These are phyloP conservation scores for Vitellaria paradoxa DNA, from an alignment of 179 eudicot genomes.

Conservation along the genomic window DNA sequence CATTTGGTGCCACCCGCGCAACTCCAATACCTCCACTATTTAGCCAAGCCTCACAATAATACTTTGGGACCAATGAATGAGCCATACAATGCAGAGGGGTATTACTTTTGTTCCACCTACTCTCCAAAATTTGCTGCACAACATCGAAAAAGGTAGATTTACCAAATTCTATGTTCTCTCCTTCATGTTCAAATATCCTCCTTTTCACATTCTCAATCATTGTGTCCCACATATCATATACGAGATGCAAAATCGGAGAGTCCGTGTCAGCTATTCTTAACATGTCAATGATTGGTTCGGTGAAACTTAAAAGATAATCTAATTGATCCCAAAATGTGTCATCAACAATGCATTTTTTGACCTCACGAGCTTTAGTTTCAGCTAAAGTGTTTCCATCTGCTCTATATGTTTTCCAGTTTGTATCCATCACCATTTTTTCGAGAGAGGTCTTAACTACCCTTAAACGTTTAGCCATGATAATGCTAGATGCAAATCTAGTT, in stretches of 20 bases:
- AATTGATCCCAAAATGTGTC: background rate
- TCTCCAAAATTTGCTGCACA: background rate
- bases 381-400: background rate
- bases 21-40: background rate
- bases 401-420: constrained; percentile 2
- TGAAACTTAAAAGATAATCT: background rate
- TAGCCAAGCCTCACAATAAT: background rate
- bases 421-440: constrained; percentile 3
- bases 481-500: too few species aligned
- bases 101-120: background rate
- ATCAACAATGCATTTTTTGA: background rate
- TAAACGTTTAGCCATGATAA: background rate
- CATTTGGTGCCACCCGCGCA: background rate
- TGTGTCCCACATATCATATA: constrained; percentile 26
- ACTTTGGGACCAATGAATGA: background rate
- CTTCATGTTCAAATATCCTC: constrained; percentile 8
- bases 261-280: background rate
- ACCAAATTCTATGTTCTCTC: background rate
- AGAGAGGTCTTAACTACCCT: background rate
- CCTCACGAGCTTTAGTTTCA: constrained; percentile 1
- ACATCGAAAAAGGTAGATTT: background rate
- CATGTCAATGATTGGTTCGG: background rate
- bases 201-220: constrained; percentile 13
- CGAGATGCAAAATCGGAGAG: background rate
- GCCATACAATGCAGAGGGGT: background rate